phyloP scores from a whole-genome alignment of 768 basidiomycete genomes.

The Coprinopsis sp. region DNA sequence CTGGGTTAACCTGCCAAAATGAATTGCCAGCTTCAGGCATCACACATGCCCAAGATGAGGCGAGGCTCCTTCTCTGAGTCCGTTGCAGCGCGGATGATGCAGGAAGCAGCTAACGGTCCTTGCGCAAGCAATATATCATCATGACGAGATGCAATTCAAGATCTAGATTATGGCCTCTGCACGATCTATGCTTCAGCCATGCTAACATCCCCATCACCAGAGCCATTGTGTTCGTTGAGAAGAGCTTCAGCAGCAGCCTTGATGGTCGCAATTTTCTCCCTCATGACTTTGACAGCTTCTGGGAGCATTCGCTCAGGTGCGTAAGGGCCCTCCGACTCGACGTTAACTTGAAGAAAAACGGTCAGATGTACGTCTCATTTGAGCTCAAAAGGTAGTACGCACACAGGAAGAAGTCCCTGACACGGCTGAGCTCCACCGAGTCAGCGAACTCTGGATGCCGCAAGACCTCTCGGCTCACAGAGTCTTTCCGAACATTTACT shows the following conservation, averaged over 20 bases:
- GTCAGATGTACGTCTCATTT: background rate
- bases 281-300: constrained; percentile 78
- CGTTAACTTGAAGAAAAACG: constrained; percentile 53
- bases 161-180: too few relatives aligned
- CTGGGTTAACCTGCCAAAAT: too few relatives aligned
- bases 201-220: constrained; percentile 41
- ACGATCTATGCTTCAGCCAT: constrained; percentile 43
- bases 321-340: constrained; percentile 91
- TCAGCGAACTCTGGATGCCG: constrained; percentile 88
- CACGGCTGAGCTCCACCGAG: constrained; percentile 75
- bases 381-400: constrained; percentile 22
- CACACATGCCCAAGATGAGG: too few relatives aligned
- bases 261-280: constrained; percentile 66
- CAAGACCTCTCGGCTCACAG: constrained; percentile 87
- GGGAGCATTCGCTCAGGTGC: constrained; percentile 76
- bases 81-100: too few relatives aligned
- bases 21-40: too few relatives aligned
- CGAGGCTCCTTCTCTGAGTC: too few relatives aligned
- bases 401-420: constrained; percentile 94
- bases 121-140: too few relatives aligned
- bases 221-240: constrained; percentile 32
- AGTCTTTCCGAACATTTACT: constrained; percentile 71
- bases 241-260: constrained; percentile 56
- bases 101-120: too few relatives aligned
- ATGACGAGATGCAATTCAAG: too few relatives aligned